phyloP scores from a whole-genome alignment of 352 stramenopile species.

The Globisporangium nunn region DNA sequence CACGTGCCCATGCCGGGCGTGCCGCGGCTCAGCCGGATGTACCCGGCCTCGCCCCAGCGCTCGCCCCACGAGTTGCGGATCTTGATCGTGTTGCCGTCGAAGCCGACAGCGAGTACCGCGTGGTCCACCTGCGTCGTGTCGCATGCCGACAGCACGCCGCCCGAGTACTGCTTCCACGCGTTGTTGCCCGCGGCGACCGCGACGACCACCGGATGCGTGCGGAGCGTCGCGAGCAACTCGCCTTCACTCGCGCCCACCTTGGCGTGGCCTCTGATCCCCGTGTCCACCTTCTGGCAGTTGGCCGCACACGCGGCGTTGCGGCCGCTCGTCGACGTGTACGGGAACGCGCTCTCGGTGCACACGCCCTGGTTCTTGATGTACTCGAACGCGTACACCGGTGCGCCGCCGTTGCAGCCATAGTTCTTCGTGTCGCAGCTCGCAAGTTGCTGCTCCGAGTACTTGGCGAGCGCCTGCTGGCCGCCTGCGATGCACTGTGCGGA shows the following conservation, averaged over 20 bases:
- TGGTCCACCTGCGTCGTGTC: slow-evolving; percentile 91
- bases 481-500: slow-evolving; percentile 77
- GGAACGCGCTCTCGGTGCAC: slow-evolving; percentile 61
- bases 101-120: slow-evolving; percentile 94
- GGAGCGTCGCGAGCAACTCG: slow-evolving; percentile 73
- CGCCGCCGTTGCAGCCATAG: slow-evolving; percentile 90
- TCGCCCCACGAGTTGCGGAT: slow-evolving; percentile 97
- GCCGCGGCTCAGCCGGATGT: slow-evolving; percentile 89
- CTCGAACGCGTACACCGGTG: slow-evolving; percentile 85
- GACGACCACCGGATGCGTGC: slow-evolving; percentile 90
- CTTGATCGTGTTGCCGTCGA: slow-evolving; percentile 88
- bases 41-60: slow-evolving; percentile 91
- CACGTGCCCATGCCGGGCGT: slow-evolving; percentile 29
- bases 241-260: slow-evolving; percentile 57
- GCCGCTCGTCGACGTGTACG: slow-evolving; percentile 60
- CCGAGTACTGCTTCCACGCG: slow-evolving; percentile 95
- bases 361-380: slow-evolving; percentile 87
- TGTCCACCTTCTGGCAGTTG: slow-evolving; percentile 24
- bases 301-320: slow-evolving; percentile 21
- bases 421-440: slow-evolving; percentile 85
- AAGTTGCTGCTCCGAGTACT: slow-evolving; percentile 90
- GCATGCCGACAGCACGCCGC: slow-evolving; percentile 77
- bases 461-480: slow-evolving; percentile 50
- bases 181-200: slow-evolving; percentile 91
- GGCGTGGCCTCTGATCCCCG: slow-evolving; percentile 40